Conservation (phyloP, 495 filamentous ascomycete species). For the Bombardia bombarda region DNA sequence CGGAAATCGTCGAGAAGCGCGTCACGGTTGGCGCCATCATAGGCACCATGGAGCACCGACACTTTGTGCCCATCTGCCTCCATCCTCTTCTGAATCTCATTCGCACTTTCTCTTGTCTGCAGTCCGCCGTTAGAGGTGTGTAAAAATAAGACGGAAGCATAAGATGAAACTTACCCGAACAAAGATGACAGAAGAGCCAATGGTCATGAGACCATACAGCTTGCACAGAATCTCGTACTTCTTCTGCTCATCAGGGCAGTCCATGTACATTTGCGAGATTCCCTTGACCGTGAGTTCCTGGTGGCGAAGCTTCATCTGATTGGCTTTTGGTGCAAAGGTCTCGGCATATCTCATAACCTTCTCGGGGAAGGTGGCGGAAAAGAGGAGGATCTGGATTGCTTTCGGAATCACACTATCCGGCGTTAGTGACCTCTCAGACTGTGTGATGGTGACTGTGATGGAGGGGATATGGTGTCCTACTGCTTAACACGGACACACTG, state of each 20-base stretch:
- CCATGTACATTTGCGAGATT: conserved; percentile 94
- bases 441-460: no score
- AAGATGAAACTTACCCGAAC: conserved; percentile 58
- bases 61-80: conserved; percentile 83
- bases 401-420: conserved; percentile 54
- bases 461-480: conserved; percentile 35
- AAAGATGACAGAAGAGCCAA: conserved; percentile 97
- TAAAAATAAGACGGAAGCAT: background rate
- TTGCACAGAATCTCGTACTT: conserved; percentile 85
- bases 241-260: conserved; percentile 67
- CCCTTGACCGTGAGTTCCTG: conserved; percentile 93
- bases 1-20: conserved; percentile 82
- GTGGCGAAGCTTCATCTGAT: conserved; percentile 78
- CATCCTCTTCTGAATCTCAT: conserved; percentile 79
- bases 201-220: conserved; percentile 90
- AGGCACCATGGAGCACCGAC: conserved; percentile 74
- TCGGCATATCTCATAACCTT: conserved; percentile 73
- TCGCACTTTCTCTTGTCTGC: conserved; percentile 72
- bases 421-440: conserved; percentile 20
- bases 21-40: conserved; percentile 79
- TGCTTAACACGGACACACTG: conserved; percentile 83
- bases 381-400: conserved; percentile 75
- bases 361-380: conserved; percentile 92
- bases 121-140: conserved; percentile 15
- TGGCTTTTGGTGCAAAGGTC: conserved; percentile 73